Evolutionary conservation across 176 grass and related monocot species (phyloP).

Genomic region (Paspalum notatum): DNA sequence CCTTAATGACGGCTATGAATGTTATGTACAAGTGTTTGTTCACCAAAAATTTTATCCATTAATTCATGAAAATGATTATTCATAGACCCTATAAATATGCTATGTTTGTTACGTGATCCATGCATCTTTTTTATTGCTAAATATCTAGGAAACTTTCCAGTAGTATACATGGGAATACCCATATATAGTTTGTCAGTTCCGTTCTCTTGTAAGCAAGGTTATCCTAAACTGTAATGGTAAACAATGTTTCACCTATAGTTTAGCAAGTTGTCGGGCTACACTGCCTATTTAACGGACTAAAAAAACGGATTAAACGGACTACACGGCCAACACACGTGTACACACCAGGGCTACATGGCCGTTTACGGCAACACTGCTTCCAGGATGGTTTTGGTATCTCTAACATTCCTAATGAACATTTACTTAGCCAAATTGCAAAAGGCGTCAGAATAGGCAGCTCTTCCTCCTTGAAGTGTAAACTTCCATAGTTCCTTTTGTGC

Average conservation of each 20-base stretch:
- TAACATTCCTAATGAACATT: no score
- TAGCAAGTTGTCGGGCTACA: no score
- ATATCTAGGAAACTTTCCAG: background rate
- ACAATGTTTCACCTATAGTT: no score
- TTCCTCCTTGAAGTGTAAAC: background rate
- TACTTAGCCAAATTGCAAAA: background rate
- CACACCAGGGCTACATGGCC: no score
- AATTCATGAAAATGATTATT: background rate
- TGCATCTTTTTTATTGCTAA: background rate
- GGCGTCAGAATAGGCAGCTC: background rate
- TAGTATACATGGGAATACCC: background rate
- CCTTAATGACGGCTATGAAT: background rate
- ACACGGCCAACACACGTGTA: no score
- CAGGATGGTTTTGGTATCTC: no score
- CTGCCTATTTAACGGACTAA: no score
- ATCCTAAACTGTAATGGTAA: no score
- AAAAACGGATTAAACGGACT: no score
- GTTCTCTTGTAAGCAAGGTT: background rate
- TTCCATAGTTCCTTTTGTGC: slow-evolving; percentile 13
- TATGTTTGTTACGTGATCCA: slow-evolving; percentile 12
- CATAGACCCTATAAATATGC: background rate
- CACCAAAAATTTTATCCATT: background rate
- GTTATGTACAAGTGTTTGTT: background rate
- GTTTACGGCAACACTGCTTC: no score
- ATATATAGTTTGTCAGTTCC: background rate